phyloP scores from a whole-genome alignment of 768 basidiomycete species.

The Lactarius akahatsu region DNA sequence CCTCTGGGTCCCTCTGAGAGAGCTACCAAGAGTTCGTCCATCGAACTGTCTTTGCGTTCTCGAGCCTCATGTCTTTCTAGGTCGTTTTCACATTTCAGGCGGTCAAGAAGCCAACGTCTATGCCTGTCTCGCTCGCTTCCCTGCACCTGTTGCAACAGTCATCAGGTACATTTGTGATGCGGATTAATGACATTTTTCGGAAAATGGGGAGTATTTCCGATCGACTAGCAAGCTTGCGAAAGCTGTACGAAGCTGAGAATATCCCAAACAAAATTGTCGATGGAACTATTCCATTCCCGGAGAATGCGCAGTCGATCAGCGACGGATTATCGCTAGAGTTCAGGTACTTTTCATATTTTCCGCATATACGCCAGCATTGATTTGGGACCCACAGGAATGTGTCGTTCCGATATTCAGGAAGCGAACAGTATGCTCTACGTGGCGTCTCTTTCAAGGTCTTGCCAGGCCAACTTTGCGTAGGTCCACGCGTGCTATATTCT shows the following conservation, averaged over 20 bases:
- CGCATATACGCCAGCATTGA: conserved; percentile 32
- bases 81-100: conserved; percentile 29
- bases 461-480: conserved; percentile 71
- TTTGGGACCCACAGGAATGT: conserved; percentile 52
- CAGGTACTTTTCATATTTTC: conserved; percentile 38
- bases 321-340: conserved; percentile 55
- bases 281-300: conserved; percentile 44
- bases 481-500: conserved; percentile 31
- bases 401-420: conserved; percentile 65
- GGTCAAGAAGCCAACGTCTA: conserved; percentile 28
- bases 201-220: conserved; percentile 56
- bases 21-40: conserved; percentile 26
- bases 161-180: conserved; percentile 48
- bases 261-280: conserved; percentile 61
- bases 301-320: conserved; percentile 21
- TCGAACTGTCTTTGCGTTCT: neutral
- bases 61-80: conserved; percentile 6
- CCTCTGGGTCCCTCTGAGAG: conserved; percentile 8
- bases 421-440: conserved; percentile 50
- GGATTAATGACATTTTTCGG: conserved; percentile 50
- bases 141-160: conserved; percentile 58
- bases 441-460: conserved; percentile 69
- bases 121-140: conserved; percentile 25
- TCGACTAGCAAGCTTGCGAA: conserved; percentile 52
- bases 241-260: conserved; percentile 59